Percentiles rank a stretch among this genome's conserved stretches.
Evolutionary conservation across 2,329 filamentous ascomycete species (phyloP).

Genomic region (Pseudogymnoascus sp.): DNA sequence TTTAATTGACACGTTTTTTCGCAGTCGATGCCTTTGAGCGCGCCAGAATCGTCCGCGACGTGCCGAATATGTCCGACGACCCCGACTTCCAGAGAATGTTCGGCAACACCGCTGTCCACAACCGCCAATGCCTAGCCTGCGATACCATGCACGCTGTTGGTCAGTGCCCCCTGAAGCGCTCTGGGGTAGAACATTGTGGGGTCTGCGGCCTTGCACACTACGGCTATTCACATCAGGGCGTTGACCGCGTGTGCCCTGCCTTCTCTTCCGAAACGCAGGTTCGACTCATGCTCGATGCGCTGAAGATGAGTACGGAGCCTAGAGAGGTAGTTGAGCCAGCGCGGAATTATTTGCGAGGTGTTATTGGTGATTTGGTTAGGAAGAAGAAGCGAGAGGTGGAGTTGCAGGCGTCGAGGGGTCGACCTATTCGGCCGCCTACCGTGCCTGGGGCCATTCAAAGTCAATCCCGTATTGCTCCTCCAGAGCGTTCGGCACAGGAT

Average conservation of each 20-base stretch:
- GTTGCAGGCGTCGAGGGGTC: not conserved
- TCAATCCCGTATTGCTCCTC: not conserved
- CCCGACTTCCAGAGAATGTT: not conserved
- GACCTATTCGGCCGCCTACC: not conserved
- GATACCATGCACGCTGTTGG: slow-evolving; percentile 45
- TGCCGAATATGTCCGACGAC: not conserved
- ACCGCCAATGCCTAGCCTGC: slow-evolving; percentile 45
- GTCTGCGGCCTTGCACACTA: slow-evolving; percentile 58
- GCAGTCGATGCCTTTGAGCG: slow-evolving; percentile 1
- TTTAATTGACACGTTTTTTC: not conserved
- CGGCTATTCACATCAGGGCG: slow-evolving; percentile 39
- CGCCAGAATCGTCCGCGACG: not conserved
- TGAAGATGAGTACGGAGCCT: slow-evolving; percentile 52
- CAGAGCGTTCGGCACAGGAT: not conserved
- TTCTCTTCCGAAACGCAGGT: slow-evolving; percentile 57
- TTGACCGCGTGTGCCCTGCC: slow-evolving; percentile 44
- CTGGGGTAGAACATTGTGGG: slow-evolving; percentile 54
- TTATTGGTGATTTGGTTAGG: slow-evolving; percentile 10
- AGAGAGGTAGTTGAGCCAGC: slow-evolving; percentile 40
- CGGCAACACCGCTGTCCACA: not conserved
- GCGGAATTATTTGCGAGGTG: slow-evolving; percentile 10
- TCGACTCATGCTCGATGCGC: slow-evolving; percentile 53
- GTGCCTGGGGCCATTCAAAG: not conserved
- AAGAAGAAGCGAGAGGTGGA: slow-evolving; percentile 9
- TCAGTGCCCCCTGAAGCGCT: slow-evolving; percentile 53